Evolutionary conservation across 768 basidiomycete species (phyloP).

Genomic region (Pisolithus sp.): DNA sequence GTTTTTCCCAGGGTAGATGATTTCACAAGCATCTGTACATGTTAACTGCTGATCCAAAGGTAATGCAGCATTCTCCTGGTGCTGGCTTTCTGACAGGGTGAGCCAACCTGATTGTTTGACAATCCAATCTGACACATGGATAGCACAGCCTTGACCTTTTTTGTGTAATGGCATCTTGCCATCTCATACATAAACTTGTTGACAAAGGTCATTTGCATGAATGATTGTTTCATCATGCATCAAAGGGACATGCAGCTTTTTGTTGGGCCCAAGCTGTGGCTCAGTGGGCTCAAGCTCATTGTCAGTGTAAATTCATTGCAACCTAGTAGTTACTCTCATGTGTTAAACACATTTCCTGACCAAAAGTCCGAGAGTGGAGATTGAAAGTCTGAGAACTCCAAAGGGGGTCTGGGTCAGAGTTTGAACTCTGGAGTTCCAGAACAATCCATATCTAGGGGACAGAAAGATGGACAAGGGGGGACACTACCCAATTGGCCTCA

Average conservation of each 20-base stretch:
- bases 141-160: slow-evolving; percentile 16
- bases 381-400: too few relatives aligned
- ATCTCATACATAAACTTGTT: slow-evolving; percentile 12
- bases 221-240: slow-evolving; percentile 18
- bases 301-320: slow-evolving; percentile 5
- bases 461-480: too few relatives aligned
- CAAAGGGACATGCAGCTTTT: slow-evolving; percentile 11
- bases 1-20: slow-evolving; percentile 21
- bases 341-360: too few relatives aligned
- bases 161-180: slow-evolving; percentile 23
- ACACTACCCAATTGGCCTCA: too few relatives aligned
- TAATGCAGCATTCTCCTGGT: slow-evolving; percentile 3
- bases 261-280: slow-evolving; percentile 9
- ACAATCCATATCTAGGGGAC: too few relatives aligned
- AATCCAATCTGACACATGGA: slow-evolving; percentile 18
- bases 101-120: slow-evolving; percentile 13
- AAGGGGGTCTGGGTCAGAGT: too few relatives aligned
- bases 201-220: slow-evolving; percentile 16
- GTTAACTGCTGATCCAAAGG: slow-evolving; percentile 1
- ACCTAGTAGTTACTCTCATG: neutral
- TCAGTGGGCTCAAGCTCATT: slow-evolving; percentile 5
- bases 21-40: slow-evolving; percentile 3
- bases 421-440: too few relatives aligned
- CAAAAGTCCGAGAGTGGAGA: too few relatives aligned
- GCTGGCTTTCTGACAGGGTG: slow-evolving; percentile 5